Percentiles rank a stretch among this genome's conserved stretches.
These are phyloP conservation scores for Macrocybe gigantea DNA, from an alignment of 768 basidiomycete species.

Conservation along the genomic window DNA sequence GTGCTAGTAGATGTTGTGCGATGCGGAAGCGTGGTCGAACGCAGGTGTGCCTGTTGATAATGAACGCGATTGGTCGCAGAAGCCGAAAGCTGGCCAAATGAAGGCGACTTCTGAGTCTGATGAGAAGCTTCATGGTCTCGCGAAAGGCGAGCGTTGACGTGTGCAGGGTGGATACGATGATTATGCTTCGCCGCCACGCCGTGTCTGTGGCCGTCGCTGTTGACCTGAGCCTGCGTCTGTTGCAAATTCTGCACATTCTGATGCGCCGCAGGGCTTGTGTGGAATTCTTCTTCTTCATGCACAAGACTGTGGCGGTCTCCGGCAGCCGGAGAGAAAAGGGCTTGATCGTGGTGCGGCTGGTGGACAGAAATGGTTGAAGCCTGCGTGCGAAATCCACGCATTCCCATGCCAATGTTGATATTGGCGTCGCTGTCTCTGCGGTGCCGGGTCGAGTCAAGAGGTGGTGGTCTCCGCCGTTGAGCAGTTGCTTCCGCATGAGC, in stretches of 20 bases:
- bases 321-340: too few species aligned
- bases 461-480: slow-evolving; percentile 24
- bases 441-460: slow-evolving; percentile 24
- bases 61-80: slow-evolving; percentile 7
- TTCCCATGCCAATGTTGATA: slow-evolving; percentile 30
- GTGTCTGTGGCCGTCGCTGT: too few species aligned
- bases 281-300: too few species aligned
- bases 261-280: too few species aligned
- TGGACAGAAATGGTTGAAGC: slow-evolving; percentile 17
- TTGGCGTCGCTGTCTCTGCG: slow-evolving; percentile 9
- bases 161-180: slow-evolving; percentile 16
- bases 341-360: too few species aligned
- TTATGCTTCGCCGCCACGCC: slow-evolving; percentile 4
- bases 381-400: slow-evolving; percentile 36
- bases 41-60: slow-evolving; percentile 32
- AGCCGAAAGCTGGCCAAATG: too few species aligned
- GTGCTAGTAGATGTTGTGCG: slow-evolving; percentile 23
- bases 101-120: too few species aligned
- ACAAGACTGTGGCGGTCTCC: too few species aligned
- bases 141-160: slow-evolving; percentile 21
- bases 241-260: too few species aligned
- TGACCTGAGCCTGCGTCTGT: too few species aligned
- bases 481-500: slow-evolving; percentile 30
- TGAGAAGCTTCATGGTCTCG: slow-evolving; percentile 8
- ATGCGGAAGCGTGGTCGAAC: slow-evolving; percentile 40